A percentile compares a stretch with the other conserved stretches of the same genome.
phyloP scores from a whole-genome alignment of 2,329 filamentous ascomycete species.

The Cladosporium sp. region DNA sequence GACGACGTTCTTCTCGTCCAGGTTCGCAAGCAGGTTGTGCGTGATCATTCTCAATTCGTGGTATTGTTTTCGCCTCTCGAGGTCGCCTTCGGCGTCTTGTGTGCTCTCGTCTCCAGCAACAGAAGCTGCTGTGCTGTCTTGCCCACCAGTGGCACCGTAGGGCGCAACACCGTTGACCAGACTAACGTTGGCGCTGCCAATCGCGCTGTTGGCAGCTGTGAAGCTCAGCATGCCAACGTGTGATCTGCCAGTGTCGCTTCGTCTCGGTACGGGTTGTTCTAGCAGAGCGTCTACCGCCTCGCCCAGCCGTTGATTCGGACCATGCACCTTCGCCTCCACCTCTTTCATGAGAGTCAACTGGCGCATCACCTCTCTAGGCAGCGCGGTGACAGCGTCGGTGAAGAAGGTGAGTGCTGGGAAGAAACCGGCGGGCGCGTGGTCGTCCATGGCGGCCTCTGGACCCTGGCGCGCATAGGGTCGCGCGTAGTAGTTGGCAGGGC shows the following conservation, averaged over 20 bases:
- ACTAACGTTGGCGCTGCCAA: constrained; percentile 42
- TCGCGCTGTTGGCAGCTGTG: constrained; percentile 44
- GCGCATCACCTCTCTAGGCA: constrained; percentile 91
- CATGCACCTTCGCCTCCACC: constrained; percentile 94
- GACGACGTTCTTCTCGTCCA: constrained; percentile 98
- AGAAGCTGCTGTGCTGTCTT: constrained; percentile 31
- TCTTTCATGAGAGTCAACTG: constrained; percentile 97
- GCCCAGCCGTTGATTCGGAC: constrained; percentile 79
- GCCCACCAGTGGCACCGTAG: constrained; percentile 21
- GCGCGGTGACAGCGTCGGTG: constrained; percentile 85
- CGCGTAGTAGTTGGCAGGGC: constrained; percentile 56
- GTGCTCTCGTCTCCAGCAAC: constrained; percentile 32
- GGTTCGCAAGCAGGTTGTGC: constrained; percentile 80
- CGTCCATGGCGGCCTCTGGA: constrained; percentile 25
- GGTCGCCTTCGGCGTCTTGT: constrained; percentile 50
- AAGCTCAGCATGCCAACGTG: constrained; percentile 37
- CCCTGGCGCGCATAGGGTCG: constrained; percentile 46
- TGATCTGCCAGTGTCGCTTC: constrained; percentile 25
- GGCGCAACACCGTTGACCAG: constrained; percentile 40
- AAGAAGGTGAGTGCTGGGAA: constrained; percentile 73
- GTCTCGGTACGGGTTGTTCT: constrained; percentile 47
- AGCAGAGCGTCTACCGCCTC: constrained; percentile 69
- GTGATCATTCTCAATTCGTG: constrained; percentile 76
- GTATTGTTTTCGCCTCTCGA: constrained; percentile 54
- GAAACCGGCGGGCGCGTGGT: constrained; percentile 49